Conservation (phyloP, 495 filamentous ascomycete genomes). For the Lineolata rhizophorae region DNA sequence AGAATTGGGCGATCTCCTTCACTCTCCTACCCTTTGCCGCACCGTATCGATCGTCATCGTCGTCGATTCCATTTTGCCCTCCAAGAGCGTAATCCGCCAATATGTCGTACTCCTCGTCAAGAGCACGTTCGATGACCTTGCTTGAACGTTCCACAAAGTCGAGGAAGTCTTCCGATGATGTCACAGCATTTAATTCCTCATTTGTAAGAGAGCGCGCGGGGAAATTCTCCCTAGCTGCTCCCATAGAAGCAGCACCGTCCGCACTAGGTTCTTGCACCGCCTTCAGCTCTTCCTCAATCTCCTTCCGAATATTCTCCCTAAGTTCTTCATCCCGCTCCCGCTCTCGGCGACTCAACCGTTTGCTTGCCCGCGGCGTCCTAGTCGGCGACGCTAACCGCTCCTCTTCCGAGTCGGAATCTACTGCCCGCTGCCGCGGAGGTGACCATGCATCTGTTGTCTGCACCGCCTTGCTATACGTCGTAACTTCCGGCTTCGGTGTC, state of each 20-base stretch:
- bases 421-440: conserved; percentile 13
- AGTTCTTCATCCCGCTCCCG: conserved; percentile 73
- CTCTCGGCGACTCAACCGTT: conserved; percentile 52
- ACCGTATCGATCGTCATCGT: conserved; percentile 46
- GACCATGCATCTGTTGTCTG: conserved; percentile 43
- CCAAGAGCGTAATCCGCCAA: conserved; percentile 77
- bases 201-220: conserved; percentile 60
- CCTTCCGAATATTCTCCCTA: conserved; percentile 56
- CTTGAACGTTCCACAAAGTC: conserved; percentile 89
- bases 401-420: conserved; percentile 37
- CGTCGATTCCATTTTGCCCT: conserved; percentile 49
- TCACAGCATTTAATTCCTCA: conserved; percentile 79
- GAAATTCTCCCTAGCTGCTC: conserved; percentile 25
- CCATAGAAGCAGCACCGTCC: conserved; percentile 19
- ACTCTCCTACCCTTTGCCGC: conserved; percentile 50
- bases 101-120: conserved; percentile 89
- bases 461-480: conserved; percentile 88
- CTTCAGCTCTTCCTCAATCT: conserved; percentile 82
- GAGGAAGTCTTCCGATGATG: conserved; percentile 78
- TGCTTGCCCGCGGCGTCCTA: conserved; percentile 28
- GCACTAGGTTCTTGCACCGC: conserved; percentile 28
- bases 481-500: conserved; percentile 48
- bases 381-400: conserved; percentile 27
- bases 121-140: conserved; percentile 88
- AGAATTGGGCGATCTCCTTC: conserved; percentile 78